Percentiles rank a stretch among this genome's conserved stretches.
phyloP scores from a whole-genome alignment of 352 stramenopile genomes.

The Thalassiosira allenii region DNA sequence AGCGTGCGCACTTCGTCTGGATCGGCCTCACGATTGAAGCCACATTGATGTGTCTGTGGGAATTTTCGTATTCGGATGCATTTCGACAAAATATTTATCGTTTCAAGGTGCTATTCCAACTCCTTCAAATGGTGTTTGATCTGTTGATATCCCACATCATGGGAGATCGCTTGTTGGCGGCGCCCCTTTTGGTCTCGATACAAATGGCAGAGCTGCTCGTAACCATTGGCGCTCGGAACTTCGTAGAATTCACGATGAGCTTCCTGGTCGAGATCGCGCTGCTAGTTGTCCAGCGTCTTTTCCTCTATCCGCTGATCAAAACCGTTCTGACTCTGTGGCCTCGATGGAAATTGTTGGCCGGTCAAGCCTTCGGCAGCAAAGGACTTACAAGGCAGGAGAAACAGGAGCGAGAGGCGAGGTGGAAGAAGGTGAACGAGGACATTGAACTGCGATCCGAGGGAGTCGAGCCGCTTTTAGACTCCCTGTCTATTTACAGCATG shows the following conservation, averaged over 20 bases:
- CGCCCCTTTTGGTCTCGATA: slow-evolving; percentile 91
- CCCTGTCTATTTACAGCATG: slow-evolving; percentile 90
- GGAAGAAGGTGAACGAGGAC: slow-evolving; percentile 92
- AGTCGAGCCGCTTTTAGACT: slow-evolving; percentile 93
- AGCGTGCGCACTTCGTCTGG: slow-evolving; percentile 91
- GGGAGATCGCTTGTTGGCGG: slow-evolving; percentile 91
- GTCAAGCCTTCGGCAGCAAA: slow-evolving; percentile 80
- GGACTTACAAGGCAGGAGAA: slow-evolving; percentile 91
- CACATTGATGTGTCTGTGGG: slow-evolving; percentile 92
- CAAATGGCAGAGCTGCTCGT: slow-evolving; percentile 92
- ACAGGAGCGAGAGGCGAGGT: slow-evolving; percentile 91
- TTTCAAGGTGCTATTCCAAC: slow-evolving; percentile 60
- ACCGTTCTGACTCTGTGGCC: slow-evolving; percentile 89
- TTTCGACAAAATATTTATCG: slow-evolving; percentile 93
- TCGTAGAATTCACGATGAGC: slow-evolving; percentile 94
- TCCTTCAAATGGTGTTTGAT: slow-evolving; percentile 58
- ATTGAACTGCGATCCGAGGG: slow-evolving; percentile 93
- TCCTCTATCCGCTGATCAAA: slow-evolving; percentile 90
- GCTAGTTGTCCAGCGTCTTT: slow-evolving; percentile 93
- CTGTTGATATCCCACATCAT: slow-evolving; percentile 77
- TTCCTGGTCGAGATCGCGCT: slow-evolving; percentile 94
- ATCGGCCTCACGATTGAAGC: slow-evolving; percentile 88
- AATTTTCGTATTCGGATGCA: slow-evolving; percentile 94
- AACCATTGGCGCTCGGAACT: slow-evolving; percentile 94
- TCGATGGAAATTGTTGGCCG: slow-evolving; percentile 90